phyloP scores from a whole-genome alignment of 768 basidiomycete genomes.

The Psilocybe azurescens region DNA sequence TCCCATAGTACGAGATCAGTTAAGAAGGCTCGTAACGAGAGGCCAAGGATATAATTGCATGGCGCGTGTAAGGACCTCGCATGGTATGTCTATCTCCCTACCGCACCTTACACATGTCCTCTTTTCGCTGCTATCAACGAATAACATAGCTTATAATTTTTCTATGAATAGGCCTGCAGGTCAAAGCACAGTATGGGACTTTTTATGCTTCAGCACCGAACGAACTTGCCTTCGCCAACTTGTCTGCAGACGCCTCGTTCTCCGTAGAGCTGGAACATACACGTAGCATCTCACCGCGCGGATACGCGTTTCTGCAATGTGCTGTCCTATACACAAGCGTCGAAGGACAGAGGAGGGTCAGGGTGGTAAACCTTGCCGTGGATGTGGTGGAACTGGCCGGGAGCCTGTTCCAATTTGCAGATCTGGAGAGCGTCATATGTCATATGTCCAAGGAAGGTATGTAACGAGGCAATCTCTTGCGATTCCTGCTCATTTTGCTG shows the following conservation, averaged over 20 bases:
- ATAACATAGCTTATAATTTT: conserved; percentile 23
- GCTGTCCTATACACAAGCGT: conserved; percentile 87
- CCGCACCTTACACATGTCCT: conserved; percentile 9
- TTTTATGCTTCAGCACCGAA: conserved; percentile 70
- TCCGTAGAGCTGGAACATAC: conserved; percentile 78
- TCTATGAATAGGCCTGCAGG: conserved; percentile 56
- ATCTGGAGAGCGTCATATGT: conserved; percentile 83
- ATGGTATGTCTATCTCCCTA: conserved; percentile 55
- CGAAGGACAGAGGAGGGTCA: conserved; percentile 79
- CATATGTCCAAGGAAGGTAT: conserved; percentile 80
- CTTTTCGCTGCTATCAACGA: conserved; percentile 15
- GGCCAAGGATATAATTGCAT: conserved; percentile 82
- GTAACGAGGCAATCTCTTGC: conserved; percentile 21
- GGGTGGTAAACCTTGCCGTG: conserved; percentile 86
- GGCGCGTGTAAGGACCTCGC: conserved; percentile 83
- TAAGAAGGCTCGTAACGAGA: conserved; percentile 69
- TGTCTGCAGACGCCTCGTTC: conserved; percentile 85
- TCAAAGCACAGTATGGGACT: conserved; percentile 73
- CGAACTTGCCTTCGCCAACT: conserved; percentile 77
- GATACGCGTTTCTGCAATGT: conserved; percentile 81
- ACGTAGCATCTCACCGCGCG: conserved; percentile 67
- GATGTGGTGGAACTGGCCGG: conserved; percentile 84
- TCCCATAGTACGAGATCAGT: conserved; percentile 70
- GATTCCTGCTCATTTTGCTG: not conserved
- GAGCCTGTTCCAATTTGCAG: conserved; percentile 90